Conservation (phyloP, 495 filamentous ascomycete genomes). For the Talaromyces adpressus region DNA sequence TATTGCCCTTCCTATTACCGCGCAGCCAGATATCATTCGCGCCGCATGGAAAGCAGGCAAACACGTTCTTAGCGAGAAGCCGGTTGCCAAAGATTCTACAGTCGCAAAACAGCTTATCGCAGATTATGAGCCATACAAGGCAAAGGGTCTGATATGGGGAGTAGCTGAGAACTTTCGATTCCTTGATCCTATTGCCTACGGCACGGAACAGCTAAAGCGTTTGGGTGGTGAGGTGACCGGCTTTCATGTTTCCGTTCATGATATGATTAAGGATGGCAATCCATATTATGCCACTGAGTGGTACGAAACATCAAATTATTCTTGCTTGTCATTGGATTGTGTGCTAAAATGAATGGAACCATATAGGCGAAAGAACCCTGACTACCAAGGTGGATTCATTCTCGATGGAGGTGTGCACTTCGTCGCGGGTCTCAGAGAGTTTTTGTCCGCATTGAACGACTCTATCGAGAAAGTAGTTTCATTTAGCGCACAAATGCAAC, state of each 20-base stretch:
- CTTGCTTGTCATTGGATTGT: not conserved
- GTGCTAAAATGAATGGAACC: not conserved
- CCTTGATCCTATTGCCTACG: conserved; percentile 48
- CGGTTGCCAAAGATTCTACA: conserved; percentile 60
- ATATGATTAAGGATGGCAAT: not conserved
- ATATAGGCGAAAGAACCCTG: conserved; percentile 49
- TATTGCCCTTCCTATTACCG: conserved; percentile 16
- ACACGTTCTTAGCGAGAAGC: conserved; percentile 56
- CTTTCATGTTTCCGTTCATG: conserved; percentile 36
- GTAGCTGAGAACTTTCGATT: conserved; percentile 78
- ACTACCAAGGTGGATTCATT: conserved; percentile 71
- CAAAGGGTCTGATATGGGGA: conserved; percentile 44
- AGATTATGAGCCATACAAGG: conserved; percentile 51
- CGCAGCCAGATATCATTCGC: conserved; percentile 15
- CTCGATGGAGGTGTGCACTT: conserved; percentile 74
- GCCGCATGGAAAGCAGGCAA: conserved; percentile 16
- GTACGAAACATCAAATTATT: conserved; percentile 15
- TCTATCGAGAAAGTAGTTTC: conserved; percentile 25
- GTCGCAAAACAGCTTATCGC: conserved; percentile 53
- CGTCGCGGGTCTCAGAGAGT: conserved; percentile 52
- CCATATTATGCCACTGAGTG: conserved; percentile 51
- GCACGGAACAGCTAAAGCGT: conserved; percentile 46
- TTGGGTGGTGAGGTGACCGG: conserved; percentile 55
- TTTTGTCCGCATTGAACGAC: conserved; percentile 48
- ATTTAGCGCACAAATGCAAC: conserved; percentile 54